Evolutionary conservation across 768 basidiomycete species (phyloP), one percentile per base, ranked within the genome.

Genomic region (Chalciporus chontae): DNA sequence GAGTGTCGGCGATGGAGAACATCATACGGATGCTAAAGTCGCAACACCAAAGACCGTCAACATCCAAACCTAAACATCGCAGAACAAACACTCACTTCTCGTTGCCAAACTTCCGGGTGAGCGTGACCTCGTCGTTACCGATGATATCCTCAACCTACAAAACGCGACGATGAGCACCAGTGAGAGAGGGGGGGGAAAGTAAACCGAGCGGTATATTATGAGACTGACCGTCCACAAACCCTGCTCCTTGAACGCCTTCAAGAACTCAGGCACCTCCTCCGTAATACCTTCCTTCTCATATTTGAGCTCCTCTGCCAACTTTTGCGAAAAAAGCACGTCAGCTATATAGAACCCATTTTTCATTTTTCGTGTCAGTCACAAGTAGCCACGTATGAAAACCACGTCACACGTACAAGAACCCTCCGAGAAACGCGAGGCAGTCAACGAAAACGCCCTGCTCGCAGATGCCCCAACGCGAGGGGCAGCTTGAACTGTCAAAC

Each of bases 1-100:
- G 82, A 45, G 95, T 76, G 68, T 97, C 94, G 36, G 89, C 85
- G 57, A 95, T 90, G 52, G 92, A 92, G 79, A 98, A 96, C 69
- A 92, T 85, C 63, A 94, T 67, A 27, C 87, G 89, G 68, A 98
- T 80, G 57, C 92, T 94, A 61, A 38, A 26, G 26, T 26, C 26
- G 8, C 26, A 26, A 18, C 18, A 37, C 38, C 18, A n/a, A n/a
- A 14, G 18, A 44, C 8, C 34, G 17, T 42, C 13, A 53, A 27
- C 23, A 21, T 5, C 32, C n/a, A n/a, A n/a, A n/a, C n/a, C n/a
- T n/a, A n/a, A n/a, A n/a, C n/a, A n/a, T n/a, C n/a, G n/a, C n/a
- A n/a, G n/a, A n/a, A 2, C 15, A 5, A 8, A n/a, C 0, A 79
- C 87, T 49, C 58, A 95, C 93, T 70, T 79, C 71, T 98, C 95